phyloP scores from a whole-genome alignment of 1,284 basidiomycete genomes.

The Heterobasidion parviporum region DNA sequence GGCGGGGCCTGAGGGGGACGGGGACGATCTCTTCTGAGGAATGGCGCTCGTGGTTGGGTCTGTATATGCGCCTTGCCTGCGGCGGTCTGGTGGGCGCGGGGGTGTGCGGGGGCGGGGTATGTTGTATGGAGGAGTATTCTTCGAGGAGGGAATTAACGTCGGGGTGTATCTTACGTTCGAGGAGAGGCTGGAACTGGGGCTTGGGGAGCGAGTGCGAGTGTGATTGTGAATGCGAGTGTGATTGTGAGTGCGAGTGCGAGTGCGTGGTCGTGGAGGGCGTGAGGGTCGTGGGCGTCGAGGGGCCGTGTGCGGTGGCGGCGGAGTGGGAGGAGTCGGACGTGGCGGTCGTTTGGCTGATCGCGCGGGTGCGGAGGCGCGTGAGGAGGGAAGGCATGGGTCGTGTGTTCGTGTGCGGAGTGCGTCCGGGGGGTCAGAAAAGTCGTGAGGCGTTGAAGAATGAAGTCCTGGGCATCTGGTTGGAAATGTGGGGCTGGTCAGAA shows the following conservation, averaged over 20 bases:
- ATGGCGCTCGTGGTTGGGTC: background rate
- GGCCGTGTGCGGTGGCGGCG: background rate
- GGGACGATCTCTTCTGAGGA: background rate
- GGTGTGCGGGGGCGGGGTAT: background rate
- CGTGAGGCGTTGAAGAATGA: too few relatives aligned
- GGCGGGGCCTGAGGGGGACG: background rate
- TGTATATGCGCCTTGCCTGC: slow-evolving; percentile 4
- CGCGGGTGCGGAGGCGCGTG: slow-evolving; percentile 26
- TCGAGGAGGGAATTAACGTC: slow-evolving; percentile 10
- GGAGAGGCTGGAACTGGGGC: too few relatives aligned
- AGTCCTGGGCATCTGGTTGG: too few relatives aligned
- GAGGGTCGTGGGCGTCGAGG: slow-evolving; percentile 6
- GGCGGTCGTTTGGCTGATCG: slow-evolving; percentile 20
- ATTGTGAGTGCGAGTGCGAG: background rate
- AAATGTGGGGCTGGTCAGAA: too few relatives aligned
- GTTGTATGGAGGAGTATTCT: slow-evolving; percentile 4
- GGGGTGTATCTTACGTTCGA: slow-evolving; percentile 11
- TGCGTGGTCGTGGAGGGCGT: slow-evolving; percentile 1
- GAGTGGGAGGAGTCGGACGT: slow-evolving; percentile 13
- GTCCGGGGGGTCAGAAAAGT: too few relatives aligned
- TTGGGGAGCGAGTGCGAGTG: background rate
- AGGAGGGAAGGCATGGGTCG: slow-evolving; percentile 27
- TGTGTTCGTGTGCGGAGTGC: background rate
- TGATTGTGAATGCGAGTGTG: background rate
- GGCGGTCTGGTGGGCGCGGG: background rate